These are phyloP conservation scores for Globisporangium okanoganense DNA, from an alignment of 352 stramenopile genomes.

Conservation along the genomic window DNA sequence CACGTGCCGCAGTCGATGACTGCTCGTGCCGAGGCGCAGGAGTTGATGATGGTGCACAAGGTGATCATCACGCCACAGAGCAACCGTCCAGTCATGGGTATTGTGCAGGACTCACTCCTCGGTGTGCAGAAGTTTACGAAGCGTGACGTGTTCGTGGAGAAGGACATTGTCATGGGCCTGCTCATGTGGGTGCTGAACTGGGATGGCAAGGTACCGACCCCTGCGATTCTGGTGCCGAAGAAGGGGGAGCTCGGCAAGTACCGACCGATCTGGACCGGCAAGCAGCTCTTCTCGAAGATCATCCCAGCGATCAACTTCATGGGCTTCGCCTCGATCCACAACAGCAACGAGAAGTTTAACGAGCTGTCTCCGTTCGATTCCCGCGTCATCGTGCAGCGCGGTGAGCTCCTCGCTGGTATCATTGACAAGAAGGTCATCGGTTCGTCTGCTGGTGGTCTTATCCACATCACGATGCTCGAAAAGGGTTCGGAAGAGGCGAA, in stretches of 20 bases:
- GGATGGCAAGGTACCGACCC: slow-evolving; percentile 96
- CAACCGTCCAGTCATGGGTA: slow-evolving; percentile 99
- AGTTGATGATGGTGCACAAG: slow-evolving; percentile 98
- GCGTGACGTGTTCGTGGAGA: slow-evolving; percentile 96
- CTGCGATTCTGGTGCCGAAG: slow-evolving; percentile 96
- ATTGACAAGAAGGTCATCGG: slow-evolving; percentile 99
- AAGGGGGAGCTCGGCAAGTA: slow-evolving; percentile 85
- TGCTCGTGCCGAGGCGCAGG: slow-evolving; percentile 95
- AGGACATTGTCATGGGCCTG: slow-evolving; percentile 97
- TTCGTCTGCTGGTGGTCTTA: slow-evolving; percentile 94
- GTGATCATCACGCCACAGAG: slow-evolving; percentile 98
- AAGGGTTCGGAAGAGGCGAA: slow-evolving; percentile 89
- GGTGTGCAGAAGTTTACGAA: slow-evolving; percentile 98
- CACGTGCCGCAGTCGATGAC: slow-evolving; percentile 97
- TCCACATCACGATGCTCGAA: slow-evolving; percentile 96
- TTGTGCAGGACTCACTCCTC: slow-evolving; percentile 97
- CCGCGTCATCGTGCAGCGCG: slow-evolving; percentile 96
- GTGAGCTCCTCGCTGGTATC: slow-evolving; percentile 95
- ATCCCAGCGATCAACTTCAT: slow-evolving; percentile 97
- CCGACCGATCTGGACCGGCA: slow-evolving; percentile 95
- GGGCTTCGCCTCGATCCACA: slow-evolving; percentile 93
- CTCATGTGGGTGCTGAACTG: slow-evolving; percentile 98
- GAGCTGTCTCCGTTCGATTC: slow-evolving; percentile 95
- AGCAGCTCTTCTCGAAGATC: slow-evolving; percentile 98
- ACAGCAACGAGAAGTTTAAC: slow-evolving; percentile 87